phyloP scores from a whole-genome alignment of 2,329 filamentous ascomycete genomes.

The Coleophoma crateriformis region DNA sequence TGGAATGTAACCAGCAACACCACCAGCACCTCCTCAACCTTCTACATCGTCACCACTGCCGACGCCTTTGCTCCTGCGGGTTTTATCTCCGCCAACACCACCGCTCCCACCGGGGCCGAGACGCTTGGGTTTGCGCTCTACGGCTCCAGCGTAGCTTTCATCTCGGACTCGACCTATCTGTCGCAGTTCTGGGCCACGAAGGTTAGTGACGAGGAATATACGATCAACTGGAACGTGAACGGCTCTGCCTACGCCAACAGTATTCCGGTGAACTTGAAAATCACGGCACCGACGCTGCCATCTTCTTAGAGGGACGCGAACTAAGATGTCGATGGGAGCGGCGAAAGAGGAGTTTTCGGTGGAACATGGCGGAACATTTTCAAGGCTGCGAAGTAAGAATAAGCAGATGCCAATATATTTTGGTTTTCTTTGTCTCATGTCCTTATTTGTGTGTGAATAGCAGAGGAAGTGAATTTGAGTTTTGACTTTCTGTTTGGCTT shows the following conservation, averaged over 20 bases:
- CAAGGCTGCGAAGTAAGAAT: too few species aligned
- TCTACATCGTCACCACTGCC: constrained; percentile 3
- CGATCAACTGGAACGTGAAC: constrained; percentile 12
- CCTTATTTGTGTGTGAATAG: too few species aligned
- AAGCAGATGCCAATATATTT: too few species aligned
- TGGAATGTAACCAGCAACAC: neutral
- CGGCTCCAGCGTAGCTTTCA: constrained; percentile 21
- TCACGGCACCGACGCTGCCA: constrained; percentile 2
- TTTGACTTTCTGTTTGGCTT: too few species aligned
- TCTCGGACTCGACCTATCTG: constrained; percentile 6
- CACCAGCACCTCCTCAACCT: neutral
- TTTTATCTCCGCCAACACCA: constrained; percentile 13
- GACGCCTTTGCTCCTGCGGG: constrained; percentile 16
- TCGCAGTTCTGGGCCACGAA: constrained; percentile 15
- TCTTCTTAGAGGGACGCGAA: neutral
- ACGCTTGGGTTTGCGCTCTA: constrained; percentile 23
- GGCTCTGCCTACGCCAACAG: constrained; percentile 3
- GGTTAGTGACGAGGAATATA: constrained; percentile 8
- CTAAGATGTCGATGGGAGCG: too few species aligned
- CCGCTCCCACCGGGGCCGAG: constrained; percentile 2
- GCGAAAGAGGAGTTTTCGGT: too few species aligned
- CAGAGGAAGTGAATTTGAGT: too few species aligned
- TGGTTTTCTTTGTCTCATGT: too few species aligned
- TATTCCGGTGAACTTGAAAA: constrained; percentile 12
- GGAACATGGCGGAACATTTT: too few species aligned